phyloP scores from a whole-genome alignment of 768 basidiomycete species.

The Hortiboletus campestris region DNA sequence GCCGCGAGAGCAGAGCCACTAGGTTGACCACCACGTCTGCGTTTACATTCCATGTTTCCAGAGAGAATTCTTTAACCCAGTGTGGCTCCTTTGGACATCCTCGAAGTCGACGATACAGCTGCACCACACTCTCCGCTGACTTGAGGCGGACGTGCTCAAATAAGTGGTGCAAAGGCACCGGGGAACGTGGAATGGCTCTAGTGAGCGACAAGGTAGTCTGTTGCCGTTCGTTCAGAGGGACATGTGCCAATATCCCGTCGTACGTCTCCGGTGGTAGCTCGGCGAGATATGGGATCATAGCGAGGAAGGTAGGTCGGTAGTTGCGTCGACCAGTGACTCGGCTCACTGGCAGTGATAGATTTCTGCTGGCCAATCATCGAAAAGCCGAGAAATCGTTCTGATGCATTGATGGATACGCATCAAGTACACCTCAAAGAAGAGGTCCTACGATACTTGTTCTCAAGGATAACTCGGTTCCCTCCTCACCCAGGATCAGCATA shows the following conservation, averaged over 20 bases:
- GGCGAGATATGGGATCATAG: slow-evolving; percentile 25
- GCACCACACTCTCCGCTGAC: slow-evolving; percentile 49
- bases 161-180: slow-evolving; percentile 55
- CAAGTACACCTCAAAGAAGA: slow-evolving; percentile 10
- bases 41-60: slow-evolving; percentile 70
- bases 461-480: slow-evolving; percentile 27
- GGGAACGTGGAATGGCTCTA: slow-evolving; percentile 58
- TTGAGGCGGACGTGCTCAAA: slow-evolving; percentile 57
- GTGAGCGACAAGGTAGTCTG: slow-evolving; percentile 56
- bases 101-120: slow-evolving; percentile 56
- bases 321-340: neutral
- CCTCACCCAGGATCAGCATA: slow-evolving; percentile 37
- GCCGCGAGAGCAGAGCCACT: slow-evolving; percentile 51
- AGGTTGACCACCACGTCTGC: slow-evolving; percentile 73
- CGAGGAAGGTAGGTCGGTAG: neutral
- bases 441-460: slow-evolving; percentile 31
- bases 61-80: slow-evolving; percentile 48
- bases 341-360: too few relatives aligned
- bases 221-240: slow-evolving; percentile 48
- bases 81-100: slow-evolving; percentile 29
- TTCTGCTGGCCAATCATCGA: neutral
- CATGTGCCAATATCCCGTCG: slow-evolving; percentile 50
- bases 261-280: slow-evolving; percentile 68
- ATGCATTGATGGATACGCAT: neutral
- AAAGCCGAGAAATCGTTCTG: neutral